phyloP scores from a whole-genome alignment of 2,329 filamentous ascomycete genomes.

The Colletotrichum theobromicola region DNA sequence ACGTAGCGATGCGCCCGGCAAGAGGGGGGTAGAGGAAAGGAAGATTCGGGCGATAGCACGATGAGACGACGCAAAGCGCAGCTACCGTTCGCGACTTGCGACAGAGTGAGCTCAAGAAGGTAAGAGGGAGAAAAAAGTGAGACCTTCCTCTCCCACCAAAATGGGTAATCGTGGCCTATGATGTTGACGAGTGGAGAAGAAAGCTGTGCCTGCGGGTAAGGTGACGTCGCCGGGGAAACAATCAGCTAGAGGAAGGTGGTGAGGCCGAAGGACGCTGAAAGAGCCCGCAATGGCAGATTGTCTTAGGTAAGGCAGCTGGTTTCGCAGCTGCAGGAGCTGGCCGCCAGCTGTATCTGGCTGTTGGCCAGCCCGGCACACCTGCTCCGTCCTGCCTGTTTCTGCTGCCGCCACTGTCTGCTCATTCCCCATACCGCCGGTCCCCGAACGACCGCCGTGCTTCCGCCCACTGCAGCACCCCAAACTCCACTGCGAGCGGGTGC shows the following conservation, averaged over 20 bases:
- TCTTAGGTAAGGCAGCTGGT: not conserved
- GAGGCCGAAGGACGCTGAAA: not conserved
- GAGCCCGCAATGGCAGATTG: not conserved
- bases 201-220: slow-evolving; percentile 9
- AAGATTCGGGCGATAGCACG: not conserved
- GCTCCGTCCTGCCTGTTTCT: not conserved
- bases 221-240: slow-evolving; percentile 26
- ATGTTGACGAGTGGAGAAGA: slow-evolving; percentile 14
- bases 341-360: too few species aligned
- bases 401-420: not conserved
- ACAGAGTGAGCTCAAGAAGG: slow-evolving; percentile 4
- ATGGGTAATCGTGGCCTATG: slow-evolving; percentile 9
- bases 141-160: slow-evolving; percentile 8
- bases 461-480: not conserved
- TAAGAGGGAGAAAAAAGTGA: slow-evolving; percentile 1
- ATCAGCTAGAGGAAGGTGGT: slow-evolving; percentile 11
- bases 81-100: slow-evolving; percentile 16
- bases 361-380: not conserved
- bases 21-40: slow-evolving; percentile 5
- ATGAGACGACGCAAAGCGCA: not conserved
- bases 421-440: slow-evolving; percentile 2
- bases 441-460: slow-evolving; percentile 2
- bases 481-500: slow-evolving; percentile 14
- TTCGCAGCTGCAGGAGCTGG: not conserved
- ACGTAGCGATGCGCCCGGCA: not conserved